Evolutionary conservation across 768 basidiomycete genomes (phyloP).

Genomic region (Podaxis pistillaris): DNA sequence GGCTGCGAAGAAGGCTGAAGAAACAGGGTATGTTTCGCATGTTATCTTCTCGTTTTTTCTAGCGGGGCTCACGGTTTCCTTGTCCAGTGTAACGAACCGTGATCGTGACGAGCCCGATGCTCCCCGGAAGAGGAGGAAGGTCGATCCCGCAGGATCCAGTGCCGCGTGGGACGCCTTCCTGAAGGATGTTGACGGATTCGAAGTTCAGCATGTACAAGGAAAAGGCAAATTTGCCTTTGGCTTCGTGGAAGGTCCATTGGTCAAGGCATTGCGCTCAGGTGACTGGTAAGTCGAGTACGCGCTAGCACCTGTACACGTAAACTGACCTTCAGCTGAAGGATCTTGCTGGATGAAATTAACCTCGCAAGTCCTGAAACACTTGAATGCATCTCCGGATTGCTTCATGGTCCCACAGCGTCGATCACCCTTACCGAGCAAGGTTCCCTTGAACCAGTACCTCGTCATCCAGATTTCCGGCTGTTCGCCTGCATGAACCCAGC

Average conservation of each 20-base stretch:
- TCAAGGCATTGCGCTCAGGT: conserved; percentile 83
- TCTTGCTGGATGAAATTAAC: conserved; percentile 95
- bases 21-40: conserved; percentile 24
- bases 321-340: conserved; percentile 45
- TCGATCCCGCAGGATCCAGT: conserved; percentile 39
- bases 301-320: background rate
- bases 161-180: conserved; percentile 69
- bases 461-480: conserved; percentile 93
- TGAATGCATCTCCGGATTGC: conserved; percentile 86
- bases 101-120: conserved; percentile 28
- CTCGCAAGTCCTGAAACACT: conserved; percentile 92
- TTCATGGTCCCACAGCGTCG: conserved; percentile 83
- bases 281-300: conserved; percentile 70
- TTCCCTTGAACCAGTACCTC: conserved; percentile 81
- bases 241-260: conserved; percentile 95
- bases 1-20: conserved; percentile 27
- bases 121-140: conserved; percentile 72
- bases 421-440: conserved; percentile 94
- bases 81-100: conserved; percentile 14
- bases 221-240: conserved; percentile 91
- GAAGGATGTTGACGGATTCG: conserved; percentile 72
- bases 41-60: background rate
- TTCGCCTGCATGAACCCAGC: conserved; percentile 99
- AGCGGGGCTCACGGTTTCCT: background rate
- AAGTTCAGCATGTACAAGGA: conserved; percentile 83